Conservation (phyloP, 225 moss, liverwort and hornwort genomes). For the Takakia lepidozioides region DNA sequence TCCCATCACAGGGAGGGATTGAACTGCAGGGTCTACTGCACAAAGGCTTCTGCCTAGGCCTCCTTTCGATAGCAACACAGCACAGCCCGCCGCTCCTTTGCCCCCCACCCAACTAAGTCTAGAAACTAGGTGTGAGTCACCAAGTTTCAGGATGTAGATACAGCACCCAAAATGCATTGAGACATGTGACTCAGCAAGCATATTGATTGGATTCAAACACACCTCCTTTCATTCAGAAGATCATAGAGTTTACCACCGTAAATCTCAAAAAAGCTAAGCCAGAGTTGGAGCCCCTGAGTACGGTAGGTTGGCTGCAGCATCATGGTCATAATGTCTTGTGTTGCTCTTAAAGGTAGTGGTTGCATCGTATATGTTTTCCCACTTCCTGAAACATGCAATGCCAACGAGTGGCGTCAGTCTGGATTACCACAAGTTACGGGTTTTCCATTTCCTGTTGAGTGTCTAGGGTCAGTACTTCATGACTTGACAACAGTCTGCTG, state of each 20-base stretch:
- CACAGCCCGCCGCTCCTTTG: too few relatives aligned
- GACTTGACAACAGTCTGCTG: neutral
- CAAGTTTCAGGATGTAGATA: too few relatives aligned
- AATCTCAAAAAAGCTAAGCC: conserved; percentile 99
- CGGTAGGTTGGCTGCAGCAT: conserved; percentile 87
- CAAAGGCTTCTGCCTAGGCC: too few relatives aligned
- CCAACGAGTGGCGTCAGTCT: neutral
- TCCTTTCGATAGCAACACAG: too few relatives aligned
- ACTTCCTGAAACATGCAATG: conserved; percentile 55
- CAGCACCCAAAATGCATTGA: too few relatives aligned
- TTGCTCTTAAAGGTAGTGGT: conserved; percentile 97
- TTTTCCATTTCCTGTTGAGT: neutral
- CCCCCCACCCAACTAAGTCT: too few relatives aligned
- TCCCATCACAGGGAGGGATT: too few relatives aligned
- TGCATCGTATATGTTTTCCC: conserved; percentile 99
- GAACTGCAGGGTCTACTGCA: too few relatives aligned
- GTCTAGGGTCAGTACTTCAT: neutral
- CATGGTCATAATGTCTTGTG: conserved; percentile 87
- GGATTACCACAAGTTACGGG: neutral
- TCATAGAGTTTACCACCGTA: conserved; percentile 99
- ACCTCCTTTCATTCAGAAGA: conserved; percentile 98
- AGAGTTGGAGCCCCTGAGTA: conserved; percentile 85
- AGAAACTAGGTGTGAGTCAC: too few relatives aligned
- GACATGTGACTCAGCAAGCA: too few relatives aligned
- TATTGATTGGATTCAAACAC: conserved; percentile 24